Conservation (phyloP, 352 stramenopile species). For the Globisporangium okanoganense region DNA sequence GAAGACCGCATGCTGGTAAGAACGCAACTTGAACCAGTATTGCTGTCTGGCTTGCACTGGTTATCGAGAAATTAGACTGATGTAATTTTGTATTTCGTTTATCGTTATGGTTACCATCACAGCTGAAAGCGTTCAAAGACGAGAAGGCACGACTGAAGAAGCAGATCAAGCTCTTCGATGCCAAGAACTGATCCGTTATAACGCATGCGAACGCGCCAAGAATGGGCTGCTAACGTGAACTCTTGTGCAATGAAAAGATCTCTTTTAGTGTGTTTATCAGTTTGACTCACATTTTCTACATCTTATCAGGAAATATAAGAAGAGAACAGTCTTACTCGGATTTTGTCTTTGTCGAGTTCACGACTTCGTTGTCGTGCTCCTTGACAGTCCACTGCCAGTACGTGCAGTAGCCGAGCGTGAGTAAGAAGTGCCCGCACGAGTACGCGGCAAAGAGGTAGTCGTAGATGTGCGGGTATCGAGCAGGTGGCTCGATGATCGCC, state of each 20-base stretch:
- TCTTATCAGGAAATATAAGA: background rate
- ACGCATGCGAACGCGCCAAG: background rate
- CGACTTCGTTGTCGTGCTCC: constrained; percentile 9
- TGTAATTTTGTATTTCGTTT: background rate
- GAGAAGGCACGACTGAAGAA: constrained; percentile 84
- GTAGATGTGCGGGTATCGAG: constrained; percentile 76
- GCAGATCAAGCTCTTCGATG: constrained; percentile 76
- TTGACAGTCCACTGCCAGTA: constrained; percentile 78
- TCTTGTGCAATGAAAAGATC: background rate
- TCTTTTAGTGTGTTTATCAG: constrained; percentile 1
- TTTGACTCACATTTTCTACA: background rate
- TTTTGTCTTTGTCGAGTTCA: constrained; percentile 26
- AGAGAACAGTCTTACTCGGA: constrained; percentile 37
- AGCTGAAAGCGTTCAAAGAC: constrained; percentile 83
- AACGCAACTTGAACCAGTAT: background rate
- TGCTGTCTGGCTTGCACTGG: background rate
- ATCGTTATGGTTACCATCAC: background rate
- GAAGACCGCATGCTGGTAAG: constrained; percentile 82
- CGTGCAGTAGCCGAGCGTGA: constrained; percentile 71
- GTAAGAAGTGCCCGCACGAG: constrained; percentile 72
- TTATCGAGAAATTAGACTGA: background rate
- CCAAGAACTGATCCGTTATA: constrained; percentile 37
- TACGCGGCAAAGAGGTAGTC: constrained; percentile 84
- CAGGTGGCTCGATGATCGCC: constrained; percentile 35
- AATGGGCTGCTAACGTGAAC: background rate